Conservation (phyloP, 78 protist genomes). For the Protostelium mycophagum region DNA sequence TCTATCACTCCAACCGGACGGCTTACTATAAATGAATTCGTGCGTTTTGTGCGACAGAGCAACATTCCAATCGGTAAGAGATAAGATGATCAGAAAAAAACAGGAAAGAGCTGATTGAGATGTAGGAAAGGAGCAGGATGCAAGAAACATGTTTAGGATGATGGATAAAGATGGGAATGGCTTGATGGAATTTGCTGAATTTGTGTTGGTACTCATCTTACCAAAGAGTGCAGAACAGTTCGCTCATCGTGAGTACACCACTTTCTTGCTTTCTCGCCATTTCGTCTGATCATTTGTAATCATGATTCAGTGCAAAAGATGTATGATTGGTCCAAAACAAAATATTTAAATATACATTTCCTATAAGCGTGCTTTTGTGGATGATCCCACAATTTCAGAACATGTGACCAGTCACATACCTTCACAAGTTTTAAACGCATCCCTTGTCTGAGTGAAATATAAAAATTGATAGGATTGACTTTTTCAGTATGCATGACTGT, state of each 20-base stretch:
- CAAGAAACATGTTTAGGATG: not conserved
- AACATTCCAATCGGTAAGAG: not conserved
- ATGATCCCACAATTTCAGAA: too few relatives aligned
- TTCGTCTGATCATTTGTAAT: not conserved
- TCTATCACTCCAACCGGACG: not conserved
- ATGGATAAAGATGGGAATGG: not conserved
- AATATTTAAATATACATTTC: too few relatives aligned
- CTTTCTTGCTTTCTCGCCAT: not conserved
- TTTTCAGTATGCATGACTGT: not conserved
- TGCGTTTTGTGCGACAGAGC: not conserved
- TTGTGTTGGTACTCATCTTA: not conserved
- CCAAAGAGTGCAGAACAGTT: not conserved
- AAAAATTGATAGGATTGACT: too few relatives aligned
- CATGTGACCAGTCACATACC: too few relatives aligned
- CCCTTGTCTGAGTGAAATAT: too few relatives aligned
- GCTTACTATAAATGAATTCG: not conserved
- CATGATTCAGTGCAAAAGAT: too few relatives aligned
- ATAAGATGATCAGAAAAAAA: not conserved
- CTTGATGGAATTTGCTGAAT: not conserved
- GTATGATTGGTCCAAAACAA: too few relatives aligned
- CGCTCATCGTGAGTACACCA: not conserved
- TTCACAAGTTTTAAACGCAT: too few relatives aligned
- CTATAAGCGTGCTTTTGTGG: too few relatives aligned
- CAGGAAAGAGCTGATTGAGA: not conserved
- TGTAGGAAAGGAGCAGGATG: not conserved